Evolutionary conservation across 768 basidiomycete species (phyloP).

Genomic region (Psilocybe subaeruginosa): DNA sequence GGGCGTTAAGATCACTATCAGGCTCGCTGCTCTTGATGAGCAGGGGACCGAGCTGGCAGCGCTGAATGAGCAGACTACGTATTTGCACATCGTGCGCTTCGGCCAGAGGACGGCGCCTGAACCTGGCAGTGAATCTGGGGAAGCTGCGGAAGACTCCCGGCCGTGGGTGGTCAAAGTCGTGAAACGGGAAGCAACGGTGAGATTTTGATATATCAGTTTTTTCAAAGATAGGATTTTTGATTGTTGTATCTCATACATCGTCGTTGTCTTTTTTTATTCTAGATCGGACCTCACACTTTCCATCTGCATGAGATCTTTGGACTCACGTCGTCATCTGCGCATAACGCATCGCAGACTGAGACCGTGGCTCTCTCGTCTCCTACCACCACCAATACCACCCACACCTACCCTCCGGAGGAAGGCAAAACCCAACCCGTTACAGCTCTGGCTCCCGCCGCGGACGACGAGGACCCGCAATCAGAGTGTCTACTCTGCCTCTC

Average conservation of each 20-base stretch:
- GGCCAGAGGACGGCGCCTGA: conserved; percentile 40
- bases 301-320: conserved; percentile 96
- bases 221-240: no score
- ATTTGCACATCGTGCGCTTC: conserved; percentile 81
- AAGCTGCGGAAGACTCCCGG: conserved; percentile 53
- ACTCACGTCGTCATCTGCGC: conserved; percentile 63
- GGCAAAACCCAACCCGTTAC: conserved; percentile 45
- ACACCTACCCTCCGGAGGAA: conserved; percentile 41
- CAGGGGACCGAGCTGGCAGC: conserved; percentile 67
- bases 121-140: conserved; percentile 30
- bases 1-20: conserved; percentile 80
- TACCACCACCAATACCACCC: conserved; percentile 4
- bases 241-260: background rate
- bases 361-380: conserved; percentile 36
- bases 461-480: conserved; percentile 74
- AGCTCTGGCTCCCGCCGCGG: conserved; percentile 24
- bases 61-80: conserved; percentile 87
- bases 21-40: conserved; percentile 80
- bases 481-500: conserved; percentile 93
- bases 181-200: conserved; percentile 84
- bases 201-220: conserved; percentile 17
- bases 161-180: conserved; percentile 94
- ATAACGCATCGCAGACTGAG: conserved; percentile 28
- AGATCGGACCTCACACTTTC: conserved; percentile 95
- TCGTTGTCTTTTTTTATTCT: conserved; percentile 7